Conservation (phyloP, 163 green algal species). For the Chloroidium sp. region DNA sequence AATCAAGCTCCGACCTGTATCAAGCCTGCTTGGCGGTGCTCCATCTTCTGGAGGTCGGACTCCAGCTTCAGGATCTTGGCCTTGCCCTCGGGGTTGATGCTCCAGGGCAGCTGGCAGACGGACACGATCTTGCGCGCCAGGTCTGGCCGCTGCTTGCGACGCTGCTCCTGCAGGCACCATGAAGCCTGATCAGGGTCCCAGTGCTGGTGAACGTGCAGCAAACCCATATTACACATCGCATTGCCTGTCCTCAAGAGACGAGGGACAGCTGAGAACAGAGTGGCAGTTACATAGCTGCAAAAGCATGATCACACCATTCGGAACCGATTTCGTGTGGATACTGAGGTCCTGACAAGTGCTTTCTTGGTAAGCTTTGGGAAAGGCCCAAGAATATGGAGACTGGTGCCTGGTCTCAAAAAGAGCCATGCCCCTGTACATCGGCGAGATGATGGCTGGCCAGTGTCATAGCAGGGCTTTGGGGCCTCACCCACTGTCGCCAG, state of each 20-base stretch:
- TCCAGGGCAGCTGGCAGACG: slow-evolving; percentile 52
- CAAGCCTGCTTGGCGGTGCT: slow-evolving; percentile 15
- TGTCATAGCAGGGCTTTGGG: too few relatives aligned
- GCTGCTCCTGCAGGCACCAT: background rate
- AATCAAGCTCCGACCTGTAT: slow-evolving; percentile 3
- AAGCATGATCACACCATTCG: too few relatives aligned
- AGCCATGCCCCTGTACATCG: too few relatives aligned
- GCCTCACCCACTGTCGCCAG: background rate
- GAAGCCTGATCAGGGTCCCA: background rate
- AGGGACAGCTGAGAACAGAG: too few relatives aligned
- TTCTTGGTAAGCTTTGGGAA: too few relatives aligned
- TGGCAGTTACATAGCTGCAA: too few relatives aligned
- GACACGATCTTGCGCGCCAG: slow-evolving; percentile 13
- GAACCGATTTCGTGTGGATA: too few relatives aligned
- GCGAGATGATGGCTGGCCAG: too few relatives aligned
- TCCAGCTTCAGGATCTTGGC: slow-evolving; percentile 55
- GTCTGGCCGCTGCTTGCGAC: background rate
- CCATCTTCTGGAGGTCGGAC: slow-evolving; percentile 50
- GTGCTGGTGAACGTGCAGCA: background rate
- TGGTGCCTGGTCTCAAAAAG: too few relatives aligned
- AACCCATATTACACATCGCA: background rate
- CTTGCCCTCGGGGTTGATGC: slow-evolving; percentile 56
- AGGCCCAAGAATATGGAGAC: too few relatives aligned
- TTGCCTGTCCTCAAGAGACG: background rate
- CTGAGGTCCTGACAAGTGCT: too few relatives aligned